These are phyloP conservation scores for Gossypium mustelinum DNA, from an alignment of 345 rosid genomes.

Conservation along the genomic window DNA sequence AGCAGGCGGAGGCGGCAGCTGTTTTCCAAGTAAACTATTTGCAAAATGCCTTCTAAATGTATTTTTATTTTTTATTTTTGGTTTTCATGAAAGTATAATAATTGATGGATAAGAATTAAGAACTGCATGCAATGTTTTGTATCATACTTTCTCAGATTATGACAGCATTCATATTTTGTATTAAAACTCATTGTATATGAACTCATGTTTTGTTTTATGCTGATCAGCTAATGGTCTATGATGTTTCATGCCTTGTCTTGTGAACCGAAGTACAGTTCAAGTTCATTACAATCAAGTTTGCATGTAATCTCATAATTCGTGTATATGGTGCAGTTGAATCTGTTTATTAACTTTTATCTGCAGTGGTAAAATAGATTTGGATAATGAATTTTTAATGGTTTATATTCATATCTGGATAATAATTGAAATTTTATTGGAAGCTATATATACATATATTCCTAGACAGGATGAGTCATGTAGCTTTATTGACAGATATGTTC, in stretches of 20 bases:
- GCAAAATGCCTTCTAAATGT: slow-evolving; percentile 4
- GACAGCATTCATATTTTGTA: slow-evolving; percentile 22
- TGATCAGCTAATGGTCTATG: background rate
- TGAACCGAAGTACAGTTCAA: no score
- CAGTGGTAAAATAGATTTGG: no score
- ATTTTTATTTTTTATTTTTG: background rate
- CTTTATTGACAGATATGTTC: no score
- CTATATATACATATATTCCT: no score
- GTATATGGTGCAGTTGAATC: no score
- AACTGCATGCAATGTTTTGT: slow-evolving; percentile 10
- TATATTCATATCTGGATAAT: no score
- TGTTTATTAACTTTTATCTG: no score
- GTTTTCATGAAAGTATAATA: slow-evolving; percentile 18
- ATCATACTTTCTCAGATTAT: slow-evolving; percentile 23
- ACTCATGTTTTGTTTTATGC: background rate
- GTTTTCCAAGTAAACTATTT: slow-evolving; percentile 40
- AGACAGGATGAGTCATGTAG: no score
- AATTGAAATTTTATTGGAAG: no score
- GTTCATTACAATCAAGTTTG: background rate
- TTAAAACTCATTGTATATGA: slow-evolving; percentile 13
- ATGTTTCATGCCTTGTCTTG: background rate
- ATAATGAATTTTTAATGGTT: no score
- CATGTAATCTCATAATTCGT: no score
- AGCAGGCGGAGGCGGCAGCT: slow-evolving; percentile 52
- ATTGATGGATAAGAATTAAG: slow-evolving; percentile 23